Evolutionary conservation across 164 flowering plant genomes (phyloP).

Genomic region (Magnolia officinalis): DNA sequence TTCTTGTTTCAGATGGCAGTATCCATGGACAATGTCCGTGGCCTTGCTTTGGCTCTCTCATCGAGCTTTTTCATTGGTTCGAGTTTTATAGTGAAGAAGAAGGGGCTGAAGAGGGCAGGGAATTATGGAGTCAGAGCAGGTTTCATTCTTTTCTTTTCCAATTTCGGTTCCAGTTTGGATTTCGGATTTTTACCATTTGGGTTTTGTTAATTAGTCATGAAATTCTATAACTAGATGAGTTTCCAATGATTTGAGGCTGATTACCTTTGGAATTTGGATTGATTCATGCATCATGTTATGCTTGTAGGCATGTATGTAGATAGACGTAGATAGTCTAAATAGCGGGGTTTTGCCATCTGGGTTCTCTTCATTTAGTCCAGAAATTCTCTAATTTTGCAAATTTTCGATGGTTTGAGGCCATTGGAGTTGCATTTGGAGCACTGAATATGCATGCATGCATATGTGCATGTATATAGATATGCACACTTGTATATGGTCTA

Average conservation of each 20-base stretch:
- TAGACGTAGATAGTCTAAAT: background rate
- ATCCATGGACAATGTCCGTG: constrained; percentile 13
- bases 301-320: too few species aligned
- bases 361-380: background rate
- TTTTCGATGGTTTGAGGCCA: background rate
- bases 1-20: background rate
- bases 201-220: background rate
- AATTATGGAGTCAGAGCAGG: constrained; percentile 52
- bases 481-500: background rate
- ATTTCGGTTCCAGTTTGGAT: background rate
- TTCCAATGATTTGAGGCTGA: background rate
- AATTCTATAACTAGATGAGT: background rate
- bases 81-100: constrained; percentile 84
- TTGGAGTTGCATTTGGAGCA: constrained; percentile 35
- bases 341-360: background rate
- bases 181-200: background rate
- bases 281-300: too few species aligned
- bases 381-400: background rate
- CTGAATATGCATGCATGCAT: background rate
- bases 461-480: background rate
- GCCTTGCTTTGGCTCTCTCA: constrained; percentile 65
- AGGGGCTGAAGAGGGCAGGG: constrained; percentile 68
- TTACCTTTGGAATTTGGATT: too few species aligned
- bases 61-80: constrained; percentile 86
- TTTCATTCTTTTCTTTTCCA: constrained; percentile 7